phyloP scores from a whole-genome alignment of 2,329 filamentous ascomycete genomes.

The Xylaria sp. region DNA sequence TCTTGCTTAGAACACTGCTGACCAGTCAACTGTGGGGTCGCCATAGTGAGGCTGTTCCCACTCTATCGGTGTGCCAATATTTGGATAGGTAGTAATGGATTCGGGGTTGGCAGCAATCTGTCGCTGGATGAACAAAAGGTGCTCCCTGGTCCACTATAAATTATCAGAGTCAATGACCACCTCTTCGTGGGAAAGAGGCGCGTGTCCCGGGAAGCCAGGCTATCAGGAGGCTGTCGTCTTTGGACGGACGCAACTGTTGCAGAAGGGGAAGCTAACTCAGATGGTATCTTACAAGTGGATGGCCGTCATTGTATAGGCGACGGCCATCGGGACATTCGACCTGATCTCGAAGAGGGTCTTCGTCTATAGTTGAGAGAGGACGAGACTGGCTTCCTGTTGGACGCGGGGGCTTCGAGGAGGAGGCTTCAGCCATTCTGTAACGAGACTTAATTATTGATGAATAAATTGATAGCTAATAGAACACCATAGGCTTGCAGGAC shows the following conservation, averaged over 20 bases:
- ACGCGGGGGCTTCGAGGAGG: not conserved
- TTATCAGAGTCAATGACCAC: too few relatives aligned
- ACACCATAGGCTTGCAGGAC: too few relatives aligned
- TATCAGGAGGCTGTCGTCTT: too few relatives aligned
- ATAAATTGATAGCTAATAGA: too few relatives aligned
- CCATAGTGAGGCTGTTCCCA: not conserved
- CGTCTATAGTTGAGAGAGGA: too few relatives aligned
- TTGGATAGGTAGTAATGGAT: not conserved
- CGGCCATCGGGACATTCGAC: not conserved
- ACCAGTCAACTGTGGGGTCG: not conserved
- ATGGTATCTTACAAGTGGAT: not conserved
- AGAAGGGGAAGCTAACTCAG: too few relatives aligned
- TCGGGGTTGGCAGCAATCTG: not conserved
- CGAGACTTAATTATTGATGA: too few relatives aligned
- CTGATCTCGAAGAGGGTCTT: too few relatives aligned
- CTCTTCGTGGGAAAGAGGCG: too few relatives aligned
- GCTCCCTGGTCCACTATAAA: conserved; percentile 13
- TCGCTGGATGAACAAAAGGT: not conserved
- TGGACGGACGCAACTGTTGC: too few relatives aligned
- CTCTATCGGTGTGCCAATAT: not conserved
- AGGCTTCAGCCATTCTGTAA: not conserved
- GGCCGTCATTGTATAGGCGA: conserved; percentile 14
- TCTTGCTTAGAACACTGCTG: not conserved
- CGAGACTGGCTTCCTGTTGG: not conserved
- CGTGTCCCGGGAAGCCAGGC: too few relatives aligned